Base-by-base conservation (phyloP, 1,284 basidiomycete genomes). In the Coniferiporia sulphurascens region DNA sequence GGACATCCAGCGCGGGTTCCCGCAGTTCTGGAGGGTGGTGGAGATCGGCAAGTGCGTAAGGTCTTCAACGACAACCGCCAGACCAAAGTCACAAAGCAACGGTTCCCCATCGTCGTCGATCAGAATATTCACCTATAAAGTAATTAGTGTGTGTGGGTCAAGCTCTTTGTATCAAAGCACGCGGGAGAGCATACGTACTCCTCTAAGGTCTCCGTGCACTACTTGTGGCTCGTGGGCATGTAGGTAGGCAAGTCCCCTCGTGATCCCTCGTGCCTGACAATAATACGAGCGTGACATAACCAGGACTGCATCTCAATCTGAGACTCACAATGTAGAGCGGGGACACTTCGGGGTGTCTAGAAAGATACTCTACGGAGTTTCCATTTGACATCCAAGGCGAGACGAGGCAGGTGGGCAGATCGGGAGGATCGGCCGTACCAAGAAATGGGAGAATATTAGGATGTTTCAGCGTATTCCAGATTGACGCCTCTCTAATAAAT, bases 1-100 rank as follows among this genome's bases (percentile, higher is more conserved):
- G 7, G 63, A 51, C 62, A 64, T 64, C 56, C 62, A 64, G 15
- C 63, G 63, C 12, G 62, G 55, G 43, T 58, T 64, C 12, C 63
- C 62, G 1, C 48, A 50, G n/a, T 48, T 48, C 38, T 62, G 52
- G 9, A 62, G 38, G 10, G 48, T 19, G n/a, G 56, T 51, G 5
- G 61, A 62, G 15, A 62, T 52, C 12, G 61, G 61, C 45, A 59
- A 44, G n/a, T 59, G 48, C 17, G 55, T 51, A 17, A 64, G 52
- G 22, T 59, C 59, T 34, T 64, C 64, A n/a, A 64, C 48, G 35
- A 63, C 58, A 15, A 61, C 50, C 10, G 64, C 64, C 27, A 65
- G 43, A 3, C 64, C 64, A 36, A 65, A 65, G 56, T 65, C 64
- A 35, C 60, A 61, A 27, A 65, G 50, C 36, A 65, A 36, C 17